Conservation (phyloP, 495 filamentous ascomycete species). For the Hypoxylon subgilvum region DNA sequence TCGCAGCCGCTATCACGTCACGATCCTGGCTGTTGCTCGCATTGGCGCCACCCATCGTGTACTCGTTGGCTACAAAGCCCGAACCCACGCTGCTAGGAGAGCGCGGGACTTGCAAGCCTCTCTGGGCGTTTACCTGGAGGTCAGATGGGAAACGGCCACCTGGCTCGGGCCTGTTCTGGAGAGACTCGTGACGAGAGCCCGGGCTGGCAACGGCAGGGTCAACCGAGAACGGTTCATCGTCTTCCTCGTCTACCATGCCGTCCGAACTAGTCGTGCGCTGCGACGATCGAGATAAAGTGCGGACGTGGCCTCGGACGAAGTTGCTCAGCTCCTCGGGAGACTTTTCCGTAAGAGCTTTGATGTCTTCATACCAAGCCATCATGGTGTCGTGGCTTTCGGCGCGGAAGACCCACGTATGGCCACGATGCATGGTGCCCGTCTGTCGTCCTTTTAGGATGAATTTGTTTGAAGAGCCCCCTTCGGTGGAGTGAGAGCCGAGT, state of each 20-base stretch:
- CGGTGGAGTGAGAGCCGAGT: conserved; percentile 86
- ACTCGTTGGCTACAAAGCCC: conserved; percentile 53
- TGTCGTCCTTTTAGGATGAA: conserved; percentile 97
- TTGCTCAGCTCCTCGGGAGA: conserved; percentile 88
- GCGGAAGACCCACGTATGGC: conserved; percentile 97
- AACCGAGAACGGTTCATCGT: conserved; percentile 82
- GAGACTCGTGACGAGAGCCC: conserved; percentile 52
- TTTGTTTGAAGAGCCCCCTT: conserved; percentile 90
- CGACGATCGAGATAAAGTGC: conserved; percentile 74
- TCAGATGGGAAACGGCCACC: conserved; percentile 92
- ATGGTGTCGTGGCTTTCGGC: conserved; percentile 95
- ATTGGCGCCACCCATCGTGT: conserved; percentile 15
- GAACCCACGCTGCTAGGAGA: conserved; percentile 81
- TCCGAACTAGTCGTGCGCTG: conserved; percentile 71
- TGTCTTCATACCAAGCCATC: conserved; percentile 95
- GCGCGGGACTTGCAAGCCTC: conserved; percentile 75
- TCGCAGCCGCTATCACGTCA: conserved; percentile 61
- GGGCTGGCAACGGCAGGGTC: conserved; percentile 55
- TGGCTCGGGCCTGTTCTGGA: conserved; percentile 70
- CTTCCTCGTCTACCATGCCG: conserved; percentile 78
- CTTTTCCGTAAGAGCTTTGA: conserved; percentile 82
- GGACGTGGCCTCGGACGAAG: conserved; percentile 78
- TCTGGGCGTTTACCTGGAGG: conserved; percentile 70
- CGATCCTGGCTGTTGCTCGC: conserved; percentile 50
- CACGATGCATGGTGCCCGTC: conserved; percentile 89